Base-by-base conservation (phyloP, 106 monocot species). In the Apostasia shenzhenica region DNA sequence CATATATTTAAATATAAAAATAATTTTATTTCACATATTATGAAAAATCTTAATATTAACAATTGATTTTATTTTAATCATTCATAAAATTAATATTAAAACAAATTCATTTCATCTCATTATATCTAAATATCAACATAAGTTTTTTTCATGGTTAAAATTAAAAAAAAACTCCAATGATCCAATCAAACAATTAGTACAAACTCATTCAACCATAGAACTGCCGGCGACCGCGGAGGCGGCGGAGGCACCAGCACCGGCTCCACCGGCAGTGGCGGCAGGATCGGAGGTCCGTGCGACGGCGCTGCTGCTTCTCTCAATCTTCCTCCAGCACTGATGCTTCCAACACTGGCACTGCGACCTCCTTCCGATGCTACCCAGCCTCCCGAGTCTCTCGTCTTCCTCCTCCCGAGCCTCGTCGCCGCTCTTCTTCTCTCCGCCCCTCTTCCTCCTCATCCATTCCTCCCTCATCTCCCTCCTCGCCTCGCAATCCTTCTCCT, bases 401-500 rank as follows among this genome's bases (percentile, higher is more conserved):
- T 70, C 80, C 54, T 56, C 49, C 10, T 7, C 38, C 11, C 40
- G 26, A 61, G 66, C 75, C 43, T 41, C 57, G 8, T 50, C 63
- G 52, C 49, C 42, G 39, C 58, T 75, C 75, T 72, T 76, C 68
- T 13, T 39, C 38, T 51, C 66, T 45, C 8, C 77, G 61, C 49
- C 45, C 66, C 26, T 72, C 55, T 65, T 57, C 58, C 80, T 79
- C 75, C 72, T 74, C 67, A 70, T 13, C 85, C 81, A 89, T 57
- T 88, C 42, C 72, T 79, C 91, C 76, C 46, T 85, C 88, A 91
- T 82, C 76, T 55, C 81, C 83, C 73, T 74, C 83, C 80, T 77
- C 63, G 72, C 79, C 54, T 80, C 86, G 51, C 94, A 91, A 58
- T 14, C 59, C 8, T 52, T 26, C 79, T 88, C 81, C 74, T 75